A percentile compares a stretch with the other conserved stretches of the same genome.
Evolutionary conservation across 2,329 filamentous ascomycete genomes (phyloP).

Genomic region (Lachnellula occidentalis): DNA sequence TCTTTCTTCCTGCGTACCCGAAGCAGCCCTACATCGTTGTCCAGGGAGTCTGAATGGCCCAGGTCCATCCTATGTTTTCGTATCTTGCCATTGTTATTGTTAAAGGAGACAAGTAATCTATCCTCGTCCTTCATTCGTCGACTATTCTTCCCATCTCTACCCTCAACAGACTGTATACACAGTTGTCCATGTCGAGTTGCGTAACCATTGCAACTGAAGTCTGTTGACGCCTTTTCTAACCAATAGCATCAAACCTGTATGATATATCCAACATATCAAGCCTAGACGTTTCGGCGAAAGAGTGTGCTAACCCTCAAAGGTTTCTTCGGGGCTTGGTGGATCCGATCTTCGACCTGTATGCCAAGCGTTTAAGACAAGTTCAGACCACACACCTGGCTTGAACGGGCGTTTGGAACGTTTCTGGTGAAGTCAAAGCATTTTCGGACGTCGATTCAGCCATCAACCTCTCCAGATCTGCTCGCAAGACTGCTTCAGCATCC

Average conservation of each 20-base stretch:
- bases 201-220: constrained; percentile 20
- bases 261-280: constrained; percentile 18
- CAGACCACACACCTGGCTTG: constrained; percentile 27
- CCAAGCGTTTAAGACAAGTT: constrained; percentile 27
- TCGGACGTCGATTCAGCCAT: constrained; percentile 25
- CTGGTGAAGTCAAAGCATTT: constrained; percentile 32
- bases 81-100: constrained; percentile 8
- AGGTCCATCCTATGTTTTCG: constrained; percentile 23
- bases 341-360: constrained; percentile 24
- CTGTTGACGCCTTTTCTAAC: constrained; percentile 18
- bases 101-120: constrained; percentile 5
- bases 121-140: constrained; percentile 13
- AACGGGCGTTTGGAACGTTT: constrained; percentile 30
- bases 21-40: constrained; percentile 25
- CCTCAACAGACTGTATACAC: constrained; percentile 6
- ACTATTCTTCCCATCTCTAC: neutral
- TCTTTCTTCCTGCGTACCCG: constrained; percentile 20
- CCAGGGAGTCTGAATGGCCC: constrained; percentile 16
- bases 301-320: constrained; percentile 17
- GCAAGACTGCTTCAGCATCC: constrained; percentile 22
- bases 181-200: constrained; percentile 20
- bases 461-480: constrained; percentile 20
- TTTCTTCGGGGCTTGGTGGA: constrained; percentile 23
- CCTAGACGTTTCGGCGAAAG: constrained; percentile 22
- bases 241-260: constrained; percentile 19